Evolutionary conservation across 345 rosid genomes (phyloP).

Genomic region (Citrus reticulata): DNA sequence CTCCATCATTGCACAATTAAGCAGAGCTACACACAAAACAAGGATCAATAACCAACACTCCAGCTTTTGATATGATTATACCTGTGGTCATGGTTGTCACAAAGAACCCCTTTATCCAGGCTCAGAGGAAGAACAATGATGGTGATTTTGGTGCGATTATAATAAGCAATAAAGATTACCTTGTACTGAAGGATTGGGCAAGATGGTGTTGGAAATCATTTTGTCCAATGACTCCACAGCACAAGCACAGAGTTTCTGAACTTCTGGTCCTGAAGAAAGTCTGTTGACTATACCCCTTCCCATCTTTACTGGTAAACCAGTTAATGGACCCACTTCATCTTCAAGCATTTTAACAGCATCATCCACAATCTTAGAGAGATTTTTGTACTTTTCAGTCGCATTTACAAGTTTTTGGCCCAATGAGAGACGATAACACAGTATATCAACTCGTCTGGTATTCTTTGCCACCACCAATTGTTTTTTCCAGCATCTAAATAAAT

Average conservation of each 20-base stretch:
- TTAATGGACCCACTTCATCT: slow-evolving; percentile 79
- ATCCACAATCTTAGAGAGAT: slow-evolving; percentile 53
- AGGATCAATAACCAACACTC: not conserved
- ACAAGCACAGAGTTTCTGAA: slow-evolving; percentile 63
- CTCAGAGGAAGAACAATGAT: not conserved
- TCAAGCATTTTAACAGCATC: slow-evolving; percentile 78
- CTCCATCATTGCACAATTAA: slow-evolving; percentile 2
- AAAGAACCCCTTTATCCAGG: not conserved
- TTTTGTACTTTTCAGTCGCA: slow-evolving; percentile 51
- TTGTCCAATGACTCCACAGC: slow-evolving; percentile 68
- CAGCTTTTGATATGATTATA: not conserved
- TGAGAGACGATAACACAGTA: slow-evolving; percentile 80
- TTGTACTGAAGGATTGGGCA: slow-evolving; percentile 20
- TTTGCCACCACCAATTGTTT: slow-evolving; percentile 74
- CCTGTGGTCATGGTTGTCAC: not conserved
- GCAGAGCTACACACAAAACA: not conserved
- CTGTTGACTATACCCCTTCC: slow-evolving; percentile 86
- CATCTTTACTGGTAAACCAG: slow-evolving; percentile 79
- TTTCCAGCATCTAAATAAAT: slow-evolving; percentile 73
- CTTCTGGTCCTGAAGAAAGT: slow-evolving; percentile 73
- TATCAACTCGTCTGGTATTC: slow-evolving; percentile 80
- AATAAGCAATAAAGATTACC: slow-evolving; percentile 33
- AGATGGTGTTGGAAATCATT: slow-evolving; percentile 29
- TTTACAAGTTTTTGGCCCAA: slow-evolving; percentile 70
- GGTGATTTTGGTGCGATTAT: not conserved